Evolutionary conservation across 306 rosid genomes (phyloP), one percentile per base, ranked within the genome.

Genomic region (Cicer chorassanicum): DNA sequence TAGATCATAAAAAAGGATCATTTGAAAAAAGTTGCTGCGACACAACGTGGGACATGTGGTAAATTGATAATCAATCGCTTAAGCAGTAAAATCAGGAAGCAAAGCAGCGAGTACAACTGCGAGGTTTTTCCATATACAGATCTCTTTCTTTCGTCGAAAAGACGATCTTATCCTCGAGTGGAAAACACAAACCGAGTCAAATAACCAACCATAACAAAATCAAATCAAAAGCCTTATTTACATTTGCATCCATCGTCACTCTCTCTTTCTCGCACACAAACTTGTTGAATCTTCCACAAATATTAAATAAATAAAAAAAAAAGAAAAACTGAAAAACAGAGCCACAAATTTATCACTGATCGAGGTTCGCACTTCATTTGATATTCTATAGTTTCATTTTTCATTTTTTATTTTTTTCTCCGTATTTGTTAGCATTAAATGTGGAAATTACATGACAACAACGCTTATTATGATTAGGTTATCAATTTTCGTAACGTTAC

Each of bases 111-210:
- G 36, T 29, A 29, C 36, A 29, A 29, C 36, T 29, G 36, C 36
- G 36, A 4, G 36, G 36, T 29, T 29, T 29, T 29, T 29, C 36
- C 36, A 29, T 29, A 29, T 29, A 29, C 36, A 29, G 36, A 29
- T 29, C 36, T 29, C 36, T 29, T 29, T 4, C 36, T 29, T 29
- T 29, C 36, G 5, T 0, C n/a, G 56, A 78, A 83, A 83, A 66
- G 87, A 84, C 86, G 2, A 45, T 39, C 11, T 13, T 83, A 21
- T 73, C 89, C 91, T 83, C 74, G 5, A 62, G 55, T 50, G 57
- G 75, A 81, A 70, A 69, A 50, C 78, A 36, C 67, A 70, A 69
- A 81, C 86, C 65, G 81, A 88, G 95, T 89, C 95, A 91, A 87
- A 85, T 70, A 80, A 85, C 80, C 29, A 45, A 77, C 83, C 81